Evolutionary conservation across 495 filamentous ascomycete genomes (phyloP).

Genomic region (Penicillium taxi): DNA sequence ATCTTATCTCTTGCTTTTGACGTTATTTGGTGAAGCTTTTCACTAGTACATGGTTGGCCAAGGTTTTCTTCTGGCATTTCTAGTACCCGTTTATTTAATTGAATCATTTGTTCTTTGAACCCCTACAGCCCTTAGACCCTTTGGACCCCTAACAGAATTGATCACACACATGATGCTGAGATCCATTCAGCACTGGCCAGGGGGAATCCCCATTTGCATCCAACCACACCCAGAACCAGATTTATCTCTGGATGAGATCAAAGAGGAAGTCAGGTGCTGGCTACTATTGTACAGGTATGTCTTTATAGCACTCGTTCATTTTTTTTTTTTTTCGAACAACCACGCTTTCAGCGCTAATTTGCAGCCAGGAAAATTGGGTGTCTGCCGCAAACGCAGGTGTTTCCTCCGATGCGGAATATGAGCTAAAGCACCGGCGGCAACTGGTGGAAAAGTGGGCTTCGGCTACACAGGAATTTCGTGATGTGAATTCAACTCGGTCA

Average conservation of each 20-base stretch:
- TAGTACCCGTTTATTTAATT: neutral
- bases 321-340: neutral
- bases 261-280: constrained; percentile 3
- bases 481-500: constrained; percentile 2
- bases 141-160: neutral
- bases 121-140: constrained; percentile 2
- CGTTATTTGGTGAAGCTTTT: too few relatives aligned
- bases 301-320: too few relatives aligned
- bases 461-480: constrained; percentile 4
- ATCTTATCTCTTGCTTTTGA: too few relatives aligned
- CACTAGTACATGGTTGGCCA: constrained; percentile 2
- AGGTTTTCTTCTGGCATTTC: constrained; percentile 3
- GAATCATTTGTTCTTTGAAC: constrained; percentile 1
- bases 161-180: constrained; percentile 1
- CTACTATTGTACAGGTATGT: constrained; percentile 2
- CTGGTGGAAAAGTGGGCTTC: constrained; percentile 5
- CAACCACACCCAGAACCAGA: constrained; percentile 5
- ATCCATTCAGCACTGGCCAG: constrained; percentile 2
- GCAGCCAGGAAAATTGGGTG: constrained; percentile 2
- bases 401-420: constrained; percentile 2
- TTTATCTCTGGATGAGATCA: constrained; percentile 1
- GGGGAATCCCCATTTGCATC: constrained; percentile 5
- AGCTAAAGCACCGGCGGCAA: constrained; percentile 1
- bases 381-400: constrained; percentile 3
- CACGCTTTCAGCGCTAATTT: neutral